Conservation (phyloP, 805 yeast genomes). For the Ogataea nitratoaversa region DNA sequence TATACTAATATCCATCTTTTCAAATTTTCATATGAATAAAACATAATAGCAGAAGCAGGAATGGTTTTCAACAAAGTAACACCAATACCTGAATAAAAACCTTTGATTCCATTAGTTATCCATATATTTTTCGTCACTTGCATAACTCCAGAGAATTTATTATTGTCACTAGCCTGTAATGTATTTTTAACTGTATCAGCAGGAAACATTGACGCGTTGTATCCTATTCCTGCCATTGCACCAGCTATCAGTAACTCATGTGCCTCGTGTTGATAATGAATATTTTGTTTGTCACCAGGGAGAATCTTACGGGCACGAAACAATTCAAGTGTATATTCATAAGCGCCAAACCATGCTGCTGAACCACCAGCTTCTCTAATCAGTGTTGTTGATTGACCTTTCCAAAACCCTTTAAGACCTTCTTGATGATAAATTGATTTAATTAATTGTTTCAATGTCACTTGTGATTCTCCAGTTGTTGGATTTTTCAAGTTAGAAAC, state of each 20-base stretch:
- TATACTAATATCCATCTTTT: constrained; percentile 25
- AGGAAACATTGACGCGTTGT: constrained; percentile 79
- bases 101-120: constrained; percentile 55
- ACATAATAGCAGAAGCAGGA: constrained; percentile 88
- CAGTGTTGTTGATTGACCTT: constrained; percentile 79
- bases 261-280: constrained; percentile 33
- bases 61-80: constrained; percentile 77
- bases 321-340: constrained; percentile 50
- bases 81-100: constrained; percentile 80
- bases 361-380: constrained; percentile 86
- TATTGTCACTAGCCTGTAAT: constrained; percentile 56
- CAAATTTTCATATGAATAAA: constrained; percentile 69
- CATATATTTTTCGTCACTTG: constrained; percentile 39
- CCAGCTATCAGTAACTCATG: constrained; percentile 69
- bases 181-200: constrained; percentile 87
- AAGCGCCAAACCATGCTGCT: constrained; percentile 91
- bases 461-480: constrained; percentile 12
- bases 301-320: too few relatives aligned
- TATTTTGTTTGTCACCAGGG: too few relatives aligned
- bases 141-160: constrained; percentile 24
- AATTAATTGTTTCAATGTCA: constrained; percentile 33
- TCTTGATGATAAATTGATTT: constrained; percentile 35
- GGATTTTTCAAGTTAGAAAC: constrained; percentile 48
- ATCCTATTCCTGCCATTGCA: constrained; percentile 79
- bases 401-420: constrained; percentile 79